A percentile compares a stretch with the other conserved stretches of the same genome.
phyloP scores from a whole-genome alignment of 2,329 filamentous ascomycete species.

The Mycosphaerella sp. region DNA sequence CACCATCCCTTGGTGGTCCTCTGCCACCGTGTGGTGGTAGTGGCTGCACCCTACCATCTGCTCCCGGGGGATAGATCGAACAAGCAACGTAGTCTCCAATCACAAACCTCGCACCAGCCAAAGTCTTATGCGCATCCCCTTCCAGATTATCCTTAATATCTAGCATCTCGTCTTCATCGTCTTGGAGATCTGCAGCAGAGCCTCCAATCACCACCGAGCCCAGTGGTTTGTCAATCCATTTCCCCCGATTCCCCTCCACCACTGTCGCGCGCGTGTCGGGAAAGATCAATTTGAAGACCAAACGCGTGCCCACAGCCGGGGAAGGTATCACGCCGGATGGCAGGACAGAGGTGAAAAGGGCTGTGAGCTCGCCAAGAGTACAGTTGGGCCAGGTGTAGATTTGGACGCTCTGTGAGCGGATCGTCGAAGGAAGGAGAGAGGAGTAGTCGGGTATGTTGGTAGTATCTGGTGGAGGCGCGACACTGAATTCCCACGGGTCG shows the following conservation, averaged over 20 bases:
- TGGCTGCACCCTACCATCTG: slow-evolving; percentile 67
- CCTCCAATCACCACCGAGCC: slow-evolving; percentile 70
- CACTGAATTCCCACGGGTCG: slow-evolving; percentile 64
- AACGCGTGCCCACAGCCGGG: slow-evolving; percentile 70
- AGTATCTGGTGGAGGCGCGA: slow-evolving; percentile 39
- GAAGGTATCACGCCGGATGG: slow-evolving; percentile 60
- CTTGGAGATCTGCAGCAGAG: slow-evolving; percentile 27
- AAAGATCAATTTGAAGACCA: slow-evolving; percentile 83
- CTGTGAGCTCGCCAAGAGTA: slow-evolving; percentile 72
- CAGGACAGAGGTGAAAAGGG: slow-evolving; percentile 64
- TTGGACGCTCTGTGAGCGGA: slow-evolving; percentile 46
- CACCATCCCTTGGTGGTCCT: slow-evolving; percentile 27
- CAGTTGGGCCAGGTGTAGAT: slow-evolving; percentile 84
- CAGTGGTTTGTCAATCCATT: slow-evolving; percentile 72
- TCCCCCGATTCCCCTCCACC: slow-evolving; percentile 43
- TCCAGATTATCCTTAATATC: slow-evolving; percentile 34
- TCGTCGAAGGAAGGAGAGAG: slow-evolving; percentile 53
- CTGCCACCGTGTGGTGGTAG: slow-evolving; percentile 44
- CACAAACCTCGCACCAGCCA: slow-evolving; percentile 72
- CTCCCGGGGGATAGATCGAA: slow-evolving; percentile 67
- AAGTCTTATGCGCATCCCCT: slow-evolving; percentile 62
- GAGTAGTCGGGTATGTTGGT: slow-evolving; percentile 31
- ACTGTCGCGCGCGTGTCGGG: slow-evolving; percentile 58
- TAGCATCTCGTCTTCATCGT: slow-evolving; percentile 28
- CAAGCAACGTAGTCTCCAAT: slow-evolving; percentile 85